phyloP scores from a whole-genome alignment of 148 eudicot genomes.

The Arbutus unedo region DNA sequence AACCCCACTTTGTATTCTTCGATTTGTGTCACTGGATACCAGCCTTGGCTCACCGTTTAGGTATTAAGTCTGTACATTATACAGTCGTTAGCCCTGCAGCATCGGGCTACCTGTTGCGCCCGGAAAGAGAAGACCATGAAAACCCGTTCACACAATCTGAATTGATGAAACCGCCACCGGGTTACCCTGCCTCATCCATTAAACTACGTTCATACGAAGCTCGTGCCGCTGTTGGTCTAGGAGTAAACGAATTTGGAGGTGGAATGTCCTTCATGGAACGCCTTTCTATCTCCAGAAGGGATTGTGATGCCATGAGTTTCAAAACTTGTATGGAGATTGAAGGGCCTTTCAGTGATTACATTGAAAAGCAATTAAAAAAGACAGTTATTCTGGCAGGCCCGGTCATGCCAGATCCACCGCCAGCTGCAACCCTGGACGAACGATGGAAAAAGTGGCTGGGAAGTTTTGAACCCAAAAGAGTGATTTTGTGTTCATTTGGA shows the following conservation, averaged over 20 bases:
- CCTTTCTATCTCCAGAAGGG: not conserved
- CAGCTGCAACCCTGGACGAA: conserved; percentile 29
- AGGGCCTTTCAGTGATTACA: conserved; percentile 27
- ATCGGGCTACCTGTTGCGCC: conserved; percentile 22
- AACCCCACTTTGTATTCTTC: conserved; percentile 42
- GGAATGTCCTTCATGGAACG: not conserved
- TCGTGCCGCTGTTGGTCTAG: not conserved
- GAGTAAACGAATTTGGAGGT: not conserved
- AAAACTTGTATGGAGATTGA: conserved; percentile 37
- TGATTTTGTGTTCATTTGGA: conserved; percentile 52
- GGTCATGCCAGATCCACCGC: conserved; percentile 36
- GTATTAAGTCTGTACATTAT: conserved; percentile 33
- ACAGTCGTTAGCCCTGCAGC: conserved; percentile 26
- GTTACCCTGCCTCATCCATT: conserved; percentile 32
- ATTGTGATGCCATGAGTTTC: conserved; percentile 23
- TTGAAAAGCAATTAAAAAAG: conserved; percentile 5
- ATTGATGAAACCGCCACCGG: conserved; percentile 34
- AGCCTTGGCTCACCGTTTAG: conserved; percentile 27
- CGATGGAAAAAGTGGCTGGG: conserved; percentile 41
- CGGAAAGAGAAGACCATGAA: conserved; percentile 22
- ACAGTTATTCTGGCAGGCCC: conserved; percentile 13
- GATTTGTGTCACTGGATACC: conserved; percentile 57
- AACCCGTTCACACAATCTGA: not conserved
- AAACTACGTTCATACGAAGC: conserved; percentile 15
- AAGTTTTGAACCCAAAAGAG: conserved; percentile 23